Evolutionary conservation across 208 protist species (phyloP).

Genomic region (Leishmania mexicana): DNA sequence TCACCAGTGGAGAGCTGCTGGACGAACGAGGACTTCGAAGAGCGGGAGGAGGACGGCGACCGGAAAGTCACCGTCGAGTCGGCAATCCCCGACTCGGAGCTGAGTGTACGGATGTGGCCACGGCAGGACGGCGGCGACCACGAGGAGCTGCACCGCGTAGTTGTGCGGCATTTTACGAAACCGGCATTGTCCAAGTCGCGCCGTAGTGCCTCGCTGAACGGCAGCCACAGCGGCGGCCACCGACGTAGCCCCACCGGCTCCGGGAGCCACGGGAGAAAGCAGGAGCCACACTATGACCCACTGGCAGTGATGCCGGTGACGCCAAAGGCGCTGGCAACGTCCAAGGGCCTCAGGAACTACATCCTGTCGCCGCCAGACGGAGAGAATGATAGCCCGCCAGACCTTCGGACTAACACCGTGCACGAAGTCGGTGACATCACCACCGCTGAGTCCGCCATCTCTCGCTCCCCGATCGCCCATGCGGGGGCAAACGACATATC

Average conservation of each 20-base stretch:
- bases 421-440: not conserved
- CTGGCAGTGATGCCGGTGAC: not conserved
- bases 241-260: not conserved
- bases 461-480: slow-evolving; percentile 13
- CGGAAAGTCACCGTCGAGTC: not conserved
- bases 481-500: slow-evolving; percentile 14
- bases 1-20: slow-evolving; percentile 32
- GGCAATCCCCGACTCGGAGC: not conserved
- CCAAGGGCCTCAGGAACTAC: not conserved
- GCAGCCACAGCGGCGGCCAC: not conserved
- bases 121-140: not conserved
- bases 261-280: not conserved
- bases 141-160: not conserved
- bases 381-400: not conserved
- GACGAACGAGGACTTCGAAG: slow-evolving; percentile 30
- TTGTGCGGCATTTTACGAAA: slow-evolving; percentile 16
- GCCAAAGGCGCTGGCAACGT: not conserved
- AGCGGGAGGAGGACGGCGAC: slow-evolving; percentile 19
- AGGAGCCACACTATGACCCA: slow-evolving; percentile 15
- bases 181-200: slow-evolving; percentile 1
- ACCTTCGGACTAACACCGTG: not conserved
- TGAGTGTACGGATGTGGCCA: not conserved
- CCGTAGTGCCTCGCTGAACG: not conserved
- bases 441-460: slow-evolving; percentile 3
- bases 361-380: not conserved